Base-by-base conservation (phyloP, 495 filamentous ascomycete species). In the Melanomma pulvis-pyrius region DNA sequence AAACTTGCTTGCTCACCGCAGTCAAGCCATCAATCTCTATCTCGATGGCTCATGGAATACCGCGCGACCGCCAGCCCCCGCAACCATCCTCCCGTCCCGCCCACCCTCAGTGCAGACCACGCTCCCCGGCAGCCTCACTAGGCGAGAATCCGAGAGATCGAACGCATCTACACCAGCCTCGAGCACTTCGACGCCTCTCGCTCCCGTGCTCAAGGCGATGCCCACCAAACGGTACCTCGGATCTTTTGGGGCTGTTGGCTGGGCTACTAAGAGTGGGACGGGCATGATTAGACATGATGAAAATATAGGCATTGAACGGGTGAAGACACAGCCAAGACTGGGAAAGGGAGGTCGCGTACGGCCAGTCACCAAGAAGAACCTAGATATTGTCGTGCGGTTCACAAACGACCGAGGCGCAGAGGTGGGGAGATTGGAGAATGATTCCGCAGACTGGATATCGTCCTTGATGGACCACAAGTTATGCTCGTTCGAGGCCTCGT, bases 301-400 rank as follows among this genome's bases (percentile, higher is more conserved):
- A 65, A 53, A 75, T 22, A 87, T 97, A 65, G 88, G 82, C 52
- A 96, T 98, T 53, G 94, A 97, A 75, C 88, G 94, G 29, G 86
- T 91, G 54, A 93, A 87, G 76, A 88, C 88, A 6, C 86, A 87
- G 56, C 78, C 83, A 24, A 73, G 63, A 25, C 65, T 81, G 28
- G 80, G 80, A 24, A 76, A 77, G 59, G 80, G 73, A 41, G 60
- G 81, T 69, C 79, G 86, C 78, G 69, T 70, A 68, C 80, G 83
- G 79, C 78, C 67, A 36, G 75, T 63, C 79, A 76, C 67, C 1
- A 76, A 64, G 32, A 79, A 79, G 64, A 59, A 81, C 71, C 77
- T 90, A 26, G 94, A 98, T 76, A 87, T 97, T 34, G 82, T 98
- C 52, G 96, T 97, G n/a, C 88, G 94, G 17, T 98, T 98, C 74